A percentile compares a stretch with the other conserved stretches of the same genome.
phyloP scores from a whole-genome alignment of 768 basidiomycete genomes.

The Piloderma croceum region DNA sequence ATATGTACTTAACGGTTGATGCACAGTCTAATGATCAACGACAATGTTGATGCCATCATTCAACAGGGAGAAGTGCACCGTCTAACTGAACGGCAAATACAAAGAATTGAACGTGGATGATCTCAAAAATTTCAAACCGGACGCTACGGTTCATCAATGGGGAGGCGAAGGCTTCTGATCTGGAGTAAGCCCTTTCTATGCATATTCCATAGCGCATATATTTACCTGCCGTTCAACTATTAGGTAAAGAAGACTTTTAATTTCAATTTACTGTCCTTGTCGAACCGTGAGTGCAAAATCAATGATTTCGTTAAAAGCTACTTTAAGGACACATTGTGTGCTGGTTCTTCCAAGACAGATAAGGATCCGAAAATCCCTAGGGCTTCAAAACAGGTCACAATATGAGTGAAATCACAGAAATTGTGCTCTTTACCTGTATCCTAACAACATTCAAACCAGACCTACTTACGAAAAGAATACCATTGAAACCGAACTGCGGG shows the following conservation, averaged over 20 bases:
- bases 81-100: too few species aligned
- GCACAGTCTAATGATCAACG: too few species aligned
- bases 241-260: conserved; percentile 41
- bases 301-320: conserved; percentile 71
- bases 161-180: conserved; percentile 62
- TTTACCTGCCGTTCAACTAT: too few species aligned
- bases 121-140: conserved; percentile 68
- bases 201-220: not conserved
- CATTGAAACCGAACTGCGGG: too few species aligned
- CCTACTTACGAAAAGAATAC: too few species aligned
- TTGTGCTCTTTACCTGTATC: too few species aligned
- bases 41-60: too few species aligned
- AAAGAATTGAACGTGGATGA: too few species aligned
- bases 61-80: too few species aligned
- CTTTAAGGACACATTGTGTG: conserved; percentile 61
- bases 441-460: too few species aligned
- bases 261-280: conserved; percentile 53
- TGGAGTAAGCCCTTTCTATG: conserved; percentile 29
- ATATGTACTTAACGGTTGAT: too few species aligned
- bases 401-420: too few species aligned
- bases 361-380: conserved; percentile 54
- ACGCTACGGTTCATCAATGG: conserved; percentile 61
- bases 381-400: conserved; percentile 56
- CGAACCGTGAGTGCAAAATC: conserved; percentile 67
- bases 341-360: conserved; percentile 48